phyloP scores from a whole-genome alignment of 2,329 filamentous ascomycete species.

The Aspergillus sp. region DNA sequence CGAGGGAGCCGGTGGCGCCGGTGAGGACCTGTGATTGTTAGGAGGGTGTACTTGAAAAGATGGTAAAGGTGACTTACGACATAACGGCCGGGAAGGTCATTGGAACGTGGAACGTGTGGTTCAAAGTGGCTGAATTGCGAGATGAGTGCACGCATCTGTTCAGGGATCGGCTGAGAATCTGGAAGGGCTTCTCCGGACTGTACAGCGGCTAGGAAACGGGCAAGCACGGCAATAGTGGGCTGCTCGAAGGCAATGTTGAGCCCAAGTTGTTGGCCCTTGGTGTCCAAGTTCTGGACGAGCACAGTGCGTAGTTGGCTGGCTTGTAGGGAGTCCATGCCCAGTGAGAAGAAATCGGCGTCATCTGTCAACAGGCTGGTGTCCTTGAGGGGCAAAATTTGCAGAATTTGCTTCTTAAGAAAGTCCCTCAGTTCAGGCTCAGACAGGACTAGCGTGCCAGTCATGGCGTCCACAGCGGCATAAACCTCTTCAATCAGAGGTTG shows the following conservation, averaged over 20 bases:
- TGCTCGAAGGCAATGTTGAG: constrained; percentile 63
- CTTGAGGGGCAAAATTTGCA: constrained; percentile 25
- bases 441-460: constrained; percentile 25
- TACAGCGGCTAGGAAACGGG: constrained; percentile 47
- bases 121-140: constrained; percentile 46
- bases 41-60: not conserved
- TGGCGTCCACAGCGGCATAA: constrained; percentile 37
- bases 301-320: constrained; percentile 56
- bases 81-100: constrained; percentile 23
- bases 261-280: constrained; percentile 51
- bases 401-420: constrained; percentile 38
- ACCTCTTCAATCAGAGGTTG: constrained; percentile 47
- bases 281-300: constrained; percentile 53
- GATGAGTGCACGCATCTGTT: constrained; percentile 52
- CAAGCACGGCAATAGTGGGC: constrained; percentile 51
- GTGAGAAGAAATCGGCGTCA: constrained; percentile 59
- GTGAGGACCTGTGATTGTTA: constrained; percentile 51
- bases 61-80: constrained; percentile 20
- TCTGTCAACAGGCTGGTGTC: constrained; percentile 24
- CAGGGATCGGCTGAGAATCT: constrained; percentile 37
- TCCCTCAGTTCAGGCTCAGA: constrained; percentile 32
- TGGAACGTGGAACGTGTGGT: constrained; percentile 26
- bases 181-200: constrained; percentile 35
- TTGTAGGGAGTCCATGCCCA: constrained; percentile 61
- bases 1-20: constrained; percentile 66